Evolutionary conservation across 768 basidiomycete species (phyloP), one percentile per base, ranked within the genome.

Genomic region (Boletus huronensis): DNA sequence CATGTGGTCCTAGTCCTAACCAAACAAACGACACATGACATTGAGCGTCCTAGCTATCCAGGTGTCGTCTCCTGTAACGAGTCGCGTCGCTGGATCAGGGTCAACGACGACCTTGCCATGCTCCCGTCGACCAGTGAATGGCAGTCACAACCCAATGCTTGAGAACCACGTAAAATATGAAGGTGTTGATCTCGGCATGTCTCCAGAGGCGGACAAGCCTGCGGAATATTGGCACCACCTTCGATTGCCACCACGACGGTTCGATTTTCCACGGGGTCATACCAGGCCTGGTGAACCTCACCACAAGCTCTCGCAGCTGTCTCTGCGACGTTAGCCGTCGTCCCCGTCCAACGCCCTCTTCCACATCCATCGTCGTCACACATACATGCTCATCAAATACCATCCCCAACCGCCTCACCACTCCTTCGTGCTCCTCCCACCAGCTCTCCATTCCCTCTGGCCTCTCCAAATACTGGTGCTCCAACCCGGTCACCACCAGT

Each of bases 401-500:
- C 53, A 49, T 44, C 2, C 52, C 53, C 23, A 49, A 10, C n/a
- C 19, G 41, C 4, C 3, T n/a, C n/a, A 54, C 11, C n/a, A 32
- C 47, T 2, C 8, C 14, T 19, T n/a, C 35, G 23, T 54, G 43
- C 2, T 19, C 31, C 3, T 21, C 16, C 52, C 52, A 54, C 52
- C 56, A 57, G 19, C 7, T 10, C 16, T 57, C 52, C 55, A 57
- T 57, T 7, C 53, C 46, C 16, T 3, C 41, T 1, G 41, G 5
- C n/a, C 17, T 35, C 23, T 43, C 55, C 21, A 35, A 17, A 10
- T 50, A 17, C 3, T 44, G 35, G 42, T 48, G 23, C 8, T 44
- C 55, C 26, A 44, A 26, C 13, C 51, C 55, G 7, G 45, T 53
- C 26, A 56, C 51, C 0, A 56, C 55, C 25, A 56, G 29, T 3